Percentiles rank a stretch among this genome's conserved stretches.
These are phyloP conservation scores for Citrus cavaleriei DNA, from an alignment of 345 rosid genomes.

Conservation along the genomic window DNA sequence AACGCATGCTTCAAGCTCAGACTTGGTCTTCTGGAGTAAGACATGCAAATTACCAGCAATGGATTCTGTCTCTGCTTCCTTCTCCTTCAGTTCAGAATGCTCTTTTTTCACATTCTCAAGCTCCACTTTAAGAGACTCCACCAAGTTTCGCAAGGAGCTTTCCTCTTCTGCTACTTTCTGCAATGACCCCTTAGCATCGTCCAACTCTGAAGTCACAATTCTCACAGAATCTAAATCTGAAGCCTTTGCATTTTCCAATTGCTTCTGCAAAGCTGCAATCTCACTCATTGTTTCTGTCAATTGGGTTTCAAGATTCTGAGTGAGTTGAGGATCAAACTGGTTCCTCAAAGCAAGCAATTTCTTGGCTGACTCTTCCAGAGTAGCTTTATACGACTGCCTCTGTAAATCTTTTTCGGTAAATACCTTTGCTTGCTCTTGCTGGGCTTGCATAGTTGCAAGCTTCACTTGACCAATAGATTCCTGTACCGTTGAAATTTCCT, in stretches of 20 bases:
- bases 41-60: conserved; percentile 77
- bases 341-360: conserved; percentile 51
- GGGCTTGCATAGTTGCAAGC: conserved; percentile 62
- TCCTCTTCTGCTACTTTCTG: conserved; percentile 75
- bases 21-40: conserved; percentile 67
- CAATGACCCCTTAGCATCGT: conserved; percentile 79
- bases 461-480: conserved; percentile 83
- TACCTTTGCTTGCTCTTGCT: conserved; percentile 66
- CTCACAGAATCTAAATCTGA: conserved; percentile 72
- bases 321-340: conserved; percentile 70
- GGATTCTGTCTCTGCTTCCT: conserved; percentile 83
- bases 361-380: conserved; percentile 61
- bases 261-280: conserved; percentile 55
- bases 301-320: conserved; percentile 55
- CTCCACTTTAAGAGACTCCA: conserved; percentile 71
- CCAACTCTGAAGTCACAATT: conserved; percentile 65
- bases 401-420: conserved; percentile 66
- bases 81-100: conserved; percentile 62
- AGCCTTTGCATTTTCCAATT: conserved; percentile 71
- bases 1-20: conserved; percentile 70
- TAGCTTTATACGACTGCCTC: conserved; percentile 56
- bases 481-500: conserved; percentile 67
- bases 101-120: conserved; percentile 72
- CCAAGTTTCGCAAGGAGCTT: conserved; percentile 49
- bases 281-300: conserved; percentile 56